These are phyloP conservation scores for Lophium mytilinum DNA, from an alignment of 495 filamentous ascomycete species.

Conservation along the genomic window DNA sequence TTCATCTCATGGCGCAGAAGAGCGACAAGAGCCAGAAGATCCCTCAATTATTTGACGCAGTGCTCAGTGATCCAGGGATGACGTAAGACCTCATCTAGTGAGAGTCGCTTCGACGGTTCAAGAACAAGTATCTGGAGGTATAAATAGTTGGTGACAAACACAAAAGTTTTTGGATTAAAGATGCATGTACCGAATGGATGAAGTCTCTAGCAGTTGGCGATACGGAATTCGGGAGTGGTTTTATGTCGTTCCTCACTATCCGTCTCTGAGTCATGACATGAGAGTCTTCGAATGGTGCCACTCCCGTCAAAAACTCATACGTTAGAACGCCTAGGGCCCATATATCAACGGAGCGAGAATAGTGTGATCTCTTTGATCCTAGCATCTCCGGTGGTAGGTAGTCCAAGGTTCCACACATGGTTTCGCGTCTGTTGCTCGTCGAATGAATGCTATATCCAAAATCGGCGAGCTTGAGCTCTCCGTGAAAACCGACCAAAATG, in stretches of 20 bases:
- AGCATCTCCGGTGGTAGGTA: neutral
- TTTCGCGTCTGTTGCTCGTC: neutral
- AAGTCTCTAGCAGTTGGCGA: neutral
- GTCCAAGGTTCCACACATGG: neutral
- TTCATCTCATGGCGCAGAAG: too few relatives aligned
- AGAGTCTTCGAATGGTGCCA: neutral
- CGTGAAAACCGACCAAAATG: slow-evolving; percentile 69
- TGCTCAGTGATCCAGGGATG: neutral
- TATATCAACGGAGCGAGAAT: neutral
- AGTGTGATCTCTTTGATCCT: neutral
- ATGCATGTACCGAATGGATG: neutral
- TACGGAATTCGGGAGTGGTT: neutral
- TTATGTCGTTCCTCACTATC: neutral
- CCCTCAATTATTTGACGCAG: too few relatives aligned
- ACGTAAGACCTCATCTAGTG: neutral
- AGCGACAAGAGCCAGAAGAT: too few relatives aligned
- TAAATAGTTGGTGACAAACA: too few relatives aligned
- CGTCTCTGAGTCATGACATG: neutral
- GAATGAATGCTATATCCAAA: slow-evolving; percentile 53
- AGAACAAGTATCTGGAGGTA: neutral
- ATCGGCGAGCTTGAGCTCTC: slow-evolving; percentile 76
- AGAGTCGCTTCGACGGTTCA: neutral
- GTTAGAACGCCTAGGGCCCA: neutral
- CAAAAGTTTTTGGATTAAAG: neutral
- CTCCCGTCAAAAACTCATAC: neutral